phyloP scores from a whole-genome alignment of 2,329 filamentous ascomycete genomes.

The Hawksworthiomyces lignivorus region DNA sequence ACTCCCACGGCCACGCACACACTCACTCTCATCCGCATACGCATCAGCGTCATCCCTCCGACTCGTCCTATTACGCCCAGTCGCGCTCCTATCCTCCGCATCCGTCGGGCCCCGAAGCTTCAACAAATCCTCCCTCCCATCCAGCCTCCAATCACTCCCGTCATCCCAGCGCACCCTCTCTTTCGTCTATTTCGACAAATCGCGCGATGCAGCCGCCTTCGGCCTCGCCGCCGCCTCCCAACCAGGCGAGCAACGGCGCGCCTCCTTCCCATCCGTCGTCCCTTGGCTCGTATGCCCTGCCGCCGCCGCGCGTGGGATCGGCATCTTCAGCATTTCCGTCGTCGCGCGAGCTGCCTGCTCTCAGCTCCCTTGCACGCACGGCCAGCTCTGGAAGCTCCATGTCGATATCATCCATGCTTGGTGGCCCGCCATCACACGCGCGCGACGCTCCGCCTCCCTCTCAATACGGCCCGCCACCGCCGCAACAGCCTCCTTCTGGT shows the following conservation, averaged over 20 bases:
- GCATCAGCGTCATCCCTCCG: conserved; percentile 32
- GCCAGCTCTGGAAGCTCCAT: conserved; percentile 45
- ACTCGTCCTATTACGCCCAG: conserved; percentile 34
- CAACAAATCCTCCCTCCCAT: conserved; percentile 12
- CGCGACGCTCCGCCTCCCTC: conserved; percentile 27
- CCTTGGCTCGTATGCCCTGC: conserved; percentile 35
- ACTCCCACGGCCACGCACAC: conserved; percentile 32
- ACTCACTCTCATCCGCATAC: conserved; percentile 19
- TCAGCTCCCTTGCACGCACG: conserved; percentile 41
- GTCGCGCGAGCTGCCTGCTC: conserved; percentile 45
- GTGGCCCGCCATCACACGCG: conserved; percentile 35
- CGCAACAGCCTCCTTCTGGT: not conserved
- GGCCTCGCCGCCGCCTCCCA: conserved; percentile 15
- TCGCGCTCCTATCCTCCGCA: conserved; percentile 27
- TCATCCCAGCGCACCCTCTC: conserved; percentile 37
- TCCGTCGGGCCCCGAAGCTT: conserved; percentile 11
- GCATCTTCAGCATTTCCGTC: conserved; percentile 35
- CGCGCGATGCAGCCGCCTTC: conserved; percentile 36
- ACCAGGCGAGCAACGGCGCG: not conserved
- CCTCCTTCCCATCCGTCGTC: conserved; percentile 14
- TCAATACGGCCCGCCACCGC: conserved; percentile 27
- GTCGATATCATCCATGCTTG: conserved; percentile 56
- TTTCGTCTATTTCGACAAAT: conserved; percentile 30
- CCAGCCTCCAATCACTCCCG: conserved; percentile 30
- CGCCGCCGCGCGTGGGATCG: conserved; percentile 38